Base-by-base conservation (phyloP, 2,329 filamentous ascomycete species). In the Albifimbria verrucaria region DNA sequence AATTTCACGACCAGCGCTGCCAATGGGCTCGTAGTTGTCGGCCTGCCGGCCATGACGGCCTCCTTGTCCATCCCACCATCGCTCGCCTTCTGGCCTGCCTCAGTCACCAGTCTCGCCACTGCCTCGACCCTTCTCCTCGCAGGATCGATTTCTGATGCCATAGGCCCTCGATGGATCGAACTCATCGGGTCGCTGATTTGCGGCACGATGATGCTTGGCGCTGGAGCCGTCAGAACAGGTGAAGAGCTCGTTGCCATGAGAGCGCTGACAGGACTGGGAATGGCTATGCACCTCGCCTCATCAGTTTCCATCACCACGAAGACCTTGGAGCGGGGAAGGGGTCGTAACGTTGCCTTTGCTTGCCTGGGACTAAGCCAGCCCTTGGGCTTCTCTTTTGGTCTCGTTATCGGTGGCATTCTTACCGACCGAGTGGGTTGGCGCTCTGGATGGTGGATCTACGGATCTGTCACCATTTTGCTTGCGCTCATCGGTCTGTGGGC, bases 331-430 rank as follows among this genome's bases (percentile, higher is more conserved):
- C 55, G 57, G 1, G 72, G 74, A 0, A 54, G 66, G 7, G 58
- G 58, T 1, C 66, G 75, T 1, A 77, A 77, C 49, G 50, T 77
- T 3, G 72, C 63, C 0, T 77, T 78, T 56, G 64, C 73, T 0
- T 76, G 71, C 51, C 53, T 79, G 4, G 77, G 79, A 0, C 60
- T 78, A n/a, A 73, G 72, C 43, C 72, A 72, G 52, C 69, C 73
- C 0, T 58, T 78, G 3, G 76, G 76, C 0, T 79, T 76, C 55
- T 72, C 70, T 3, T 51, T 76, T 4, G 76, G 76, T 0, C 56
- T 79, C 4, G 69, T 78, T 4, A 57, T 77, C 2, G 74, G 70
- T 39, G 77, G 76, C n/a, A 58, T 77, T 4, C 62, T 78, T 49
- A 62, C 72, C 7, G 70, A 74, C 43, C 67, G 62, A 11, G 55